These are phyloP conservation scores for Umbelopsis ramanniana DNA, from an alignment of 192 early-diverging fungal species.

Conservation along the genomic window DNA sequence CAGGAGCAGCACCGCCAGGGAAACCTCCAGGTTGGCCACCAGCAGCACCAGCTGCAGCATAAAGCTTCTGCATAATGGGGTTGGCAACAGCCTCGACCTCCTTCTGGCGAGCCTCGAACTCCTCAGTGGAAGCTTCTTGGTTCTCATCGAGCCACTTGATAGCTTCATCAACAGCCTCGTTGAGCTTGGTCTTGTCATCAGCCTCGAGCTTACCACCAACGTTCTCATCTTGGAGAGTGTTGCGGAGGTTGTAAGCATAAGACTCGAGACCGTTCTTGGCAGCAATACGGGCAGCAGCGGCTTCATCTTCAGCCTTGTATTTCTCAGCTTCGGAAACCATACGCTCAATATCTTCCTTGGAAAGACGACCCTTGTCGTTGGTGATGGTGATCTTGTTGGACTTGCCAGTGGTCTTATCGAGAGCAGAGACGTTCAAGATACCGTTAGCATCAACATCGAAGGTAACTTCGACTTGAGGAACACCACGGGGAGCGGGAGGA, in stretches of 20 bases:
- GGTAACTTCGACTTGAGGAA: slow-evolving; percentile 96
- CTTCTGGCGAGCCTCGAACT: slow-evolving; percentile 95
- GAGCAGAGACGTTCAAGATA: slow-evolving; percentile 93
- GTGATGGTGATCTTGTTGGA: slow-evolving; percentile 99
- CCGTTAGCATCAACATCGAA: slow-evolving; percentile 98
- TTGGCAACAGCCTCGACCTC: slow-evolving; percentile 92
- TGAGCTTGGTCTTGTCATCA: slow-evolving; percentile 90
- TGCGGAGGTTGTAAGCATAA: slow-evolving; percentile 98
- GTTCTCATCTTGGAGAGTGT: slow-evolving; percentile 79
- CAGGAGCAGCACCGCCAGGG: slow-evolving; percentile 42
- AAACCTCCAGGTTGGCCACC: slow-evolving; percentile 51
- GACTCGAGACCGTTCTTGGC: slow-evolving; percentile 96
- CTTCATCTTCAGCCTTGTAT: slow-evolving; percentile 84
- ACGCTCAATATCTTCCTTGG: slow-evolving; percentile 98
- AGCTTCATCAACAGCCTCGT: slow-evolving; percentile 82
- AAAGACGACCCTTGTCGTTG: slow-evolving; percentile 97
- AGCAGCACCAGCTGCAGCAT: slow-evolving; percentile 65
- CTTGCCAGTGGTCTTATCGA: slow-evolving; percentile 93
- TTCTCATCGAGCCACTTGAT: slow-evolving; percentile 95
- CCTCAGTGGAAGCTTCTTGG: slow-evolving; percentile 97
- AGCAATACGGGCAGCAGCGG: slow-evolving; percentile 85
- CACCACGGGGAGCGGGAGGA: slow-evolving; percentile 95
- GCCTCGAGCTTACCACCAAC: slow-evolving; percentile 77
- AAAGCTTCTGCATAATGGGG: slow-evolving; percentile 93
- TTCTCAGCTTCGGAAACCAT: slow-evolving; percentile 92